Conservation (phyloP, 345 rosid genomes). For the Erysimum cheiranthoides region DNA sequence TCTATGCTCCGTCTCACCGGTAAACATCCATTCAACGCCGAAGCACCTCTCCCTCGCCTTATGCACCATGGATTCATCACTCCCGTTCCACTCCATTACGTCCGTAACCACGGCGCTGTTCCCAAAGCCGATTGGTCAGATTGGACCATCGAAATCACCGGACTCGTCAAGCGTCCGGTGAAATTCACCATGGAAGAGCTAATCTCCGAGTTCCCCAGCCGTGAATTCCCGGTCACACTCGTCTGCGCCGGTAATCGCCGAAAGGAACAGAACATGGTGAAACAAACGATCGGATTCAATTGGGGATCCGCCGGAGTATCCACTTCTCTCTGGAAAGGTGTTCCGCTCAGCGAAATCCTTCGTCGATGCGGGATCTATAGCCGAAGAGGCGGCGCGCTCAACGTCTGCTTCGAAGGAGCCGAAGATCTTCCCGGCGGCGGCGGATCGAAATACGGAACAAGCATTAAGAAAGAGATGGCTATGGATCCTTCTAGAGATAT, state of each 20-base stretch:
- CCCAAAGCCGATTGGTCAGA: constrained; percentile 71
- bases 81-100: constrained; percentile 92
- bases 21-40: constrained; percentile 94
- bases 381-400: constrained; percentile 66
- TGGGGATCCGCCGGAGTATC: constrained; percentile 93
- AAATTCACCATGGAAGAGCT: constrained; percentile 84
- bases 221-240: constrained; percentile 78
- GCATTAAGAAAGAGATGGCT: constrained; percentile 64
- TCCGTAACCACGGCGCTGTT: constrained; percentile 87
- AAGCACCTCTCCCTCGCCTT: constrained; percentile 75
- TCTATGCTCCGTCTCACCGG: constrained; percentile 94
- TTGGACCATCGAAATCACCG: constrained; percentile 82
- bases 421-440: constrained; percentile 97
- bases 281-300: constrained; percentile 85
- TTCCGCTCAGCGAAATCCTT: constrained; percentile 64
- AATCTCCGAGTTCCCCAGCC: constrained; percentile 61
- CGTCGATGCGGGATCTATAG: constrained; percentile 72
- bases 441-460: constrained; percentile 92
- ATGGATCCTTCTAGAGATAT: constrained; percentile 91
- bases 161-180: constrained; percentile 70
- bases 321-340: constrained; percentile 87
- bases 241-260: constrained; percentile 96
- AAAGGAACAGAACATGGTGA: constrained; percentile 91
- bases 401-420: constrained; percentile 93
- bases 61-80: constrained; percentile 98